Evolutionary conservation across 352 stramenopile species (phyloP), one percentile per base, ranked within the genome.

Genomic region (Elongisporangium anandrum): DNA sequence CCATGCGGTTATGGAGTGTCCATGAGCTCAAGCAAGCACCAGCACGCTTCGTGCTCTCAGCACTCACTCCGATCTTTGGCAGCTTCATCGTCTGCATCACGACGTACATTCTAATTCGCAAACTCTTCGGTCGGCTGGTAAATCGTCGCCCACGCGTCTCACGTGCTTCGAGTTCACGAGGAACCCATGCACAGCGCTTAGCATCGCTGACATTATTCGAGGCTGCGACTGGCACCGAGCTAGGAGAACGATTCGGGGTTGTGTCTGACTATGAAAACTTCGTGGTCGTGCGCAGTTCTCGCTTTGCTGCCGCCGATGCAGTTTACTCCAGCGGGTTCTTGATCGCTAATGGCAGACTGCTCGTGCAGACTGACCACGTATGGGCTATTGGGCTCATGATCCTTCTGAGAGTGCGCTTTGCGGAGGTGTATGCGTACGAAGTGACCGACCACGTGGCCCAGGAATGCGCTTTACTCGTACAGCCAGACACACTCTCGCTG

Each of bases 291-390:
- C 66, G 66, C 23, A 71, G 74, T 5, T 56, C 78, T 7, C 76
- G 78, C 56, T 80, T 74, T 54, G 71, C 71, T 8, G 72, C 65
- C 2, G 64, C 69, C 1, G 72, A 78, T 16, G 73, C 68, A 22
- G 68, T 79, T n/a, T 82, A 76, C 55, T 72, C 64, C 60, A 75
- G 61, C 0, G 73, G 69, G 17, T 81, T 71, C 61, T 65, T 82
- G 39, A 63, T 82, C 19, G 62, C 70, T 41, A 77, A 77, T 57
- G 64, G 62, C 54, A 75, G 75, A 38, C 78, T 68, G 38, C 64
- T 83, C 7, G 65, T 83, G 41, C 63, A 66, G 17, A 73, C 64
- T 1, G 66, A 72, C 39, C 68, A 80, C 41, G 64, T 79, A 2
- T 54, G 70, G 17, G 66, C 63, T 0, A 70, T 80, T 19, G 57